Percentiles rank a stretch among this genome's conserved stretches.
Evolutionary conservation across 2,329 filamentous ascomycete genomes (phyloP).

Genomic region (Colletotrichum kahawae): DNA sequence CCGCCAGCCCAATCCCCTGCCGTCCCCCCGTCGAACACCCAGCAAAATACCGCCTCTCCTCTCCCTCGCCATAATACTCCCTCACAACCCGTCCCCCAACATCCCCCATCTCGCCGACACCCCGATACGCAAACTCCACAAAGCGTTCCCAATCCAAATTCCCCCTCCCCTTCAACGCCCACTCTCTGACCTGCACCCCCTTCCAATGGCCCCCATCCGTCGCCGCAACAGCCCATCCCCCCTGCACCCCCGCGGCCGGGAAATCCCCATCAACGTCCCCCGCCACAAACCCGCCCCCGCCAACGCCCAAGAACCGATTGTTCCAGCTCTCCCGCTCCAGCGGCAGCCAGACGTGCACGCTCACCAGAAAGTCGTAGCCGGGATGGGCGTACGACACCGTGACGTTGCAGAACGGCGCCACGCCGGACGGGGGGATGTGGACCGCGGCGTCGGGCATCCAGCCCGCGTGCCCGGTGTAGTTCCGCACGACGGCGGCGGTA

Average conservation of each 20-base stretch:
- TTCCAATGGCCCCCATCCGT: slow-evolving; percentile 27
- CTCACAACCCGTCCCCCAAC: slow-evolving; percentile 52
- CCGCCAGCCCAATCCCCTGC: slow-evolving; percentile 59
- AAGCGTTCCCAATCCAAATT: neutral
- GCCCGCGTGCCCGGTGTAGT: neutral
- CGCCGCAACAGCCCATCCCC: slow-evolving; percentile 26
- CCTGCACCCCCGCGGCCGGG: slow-evolving; percentile 36
- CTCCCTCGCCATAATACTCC: slow-evolving; percentile 46
- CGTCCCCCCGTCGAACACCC: slow-evolving; percentile 67
- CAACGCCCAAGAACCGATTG: slow-evolving; percentile 15
- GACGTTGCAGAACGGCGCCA: slow-evolving; percentile 22
- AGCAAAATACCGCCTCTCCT: slow-evolving; percentile 54
- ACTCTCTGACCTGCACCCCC: neutral
- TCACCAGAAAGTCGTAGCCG: neutral
- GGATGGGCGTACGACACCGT: slow-evolving; percentile 18
- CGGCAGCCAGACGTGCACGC: slow-evolving; percentile 21
- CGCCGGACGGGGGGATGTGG: neutral
- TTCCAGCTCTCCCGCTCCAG: slow-evolving; percentile 13
- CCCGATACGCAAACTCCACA: neutral
- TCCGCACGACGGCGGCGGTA: neutral
- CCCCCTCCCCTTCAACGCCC: slow-evolving; percentile 21
- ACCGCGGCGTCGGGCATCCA: neutral
- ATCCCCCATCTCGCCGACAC: slow-evolving; percentile 38
- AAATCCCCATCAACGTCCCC: neutral
- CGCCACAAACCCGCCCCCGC: slow-evolving; percentile 20